phyloP scores from a whole-genome alignment of 441 rosid species.

The Cnidoscolus chayamansa region DNA sequence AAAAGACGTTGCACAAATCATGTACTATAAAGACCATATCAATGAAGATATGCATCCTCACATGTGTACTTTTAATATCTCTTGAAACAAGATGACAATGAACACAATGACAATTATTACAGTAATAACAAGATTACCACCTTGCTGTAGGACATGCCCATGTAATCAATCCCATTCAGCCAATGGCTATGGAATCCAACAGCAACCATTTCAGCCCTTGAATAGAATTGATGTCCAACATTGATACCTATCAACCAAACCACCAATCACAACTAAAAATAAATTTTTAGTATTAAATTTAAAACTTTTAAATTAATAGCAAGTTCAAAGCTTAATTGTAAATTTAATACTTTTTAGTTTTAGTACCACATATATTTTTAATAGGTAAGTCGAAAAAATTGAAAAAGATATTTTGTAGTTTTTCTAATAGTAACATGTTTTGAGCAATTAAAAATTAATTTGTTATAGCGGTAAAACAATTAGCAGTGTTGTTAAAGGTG shows the following conservation, averaged over 20 bases:
- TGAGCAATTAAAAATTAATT: too few species aligned
- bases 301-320: too few species aligned
- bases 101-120: neutral
- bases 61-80: neutral
- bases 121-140: slow-evolving; percentile 28
- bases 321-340: too few species aligned
- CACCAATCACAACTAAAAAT: neutral
- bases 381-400: too few species aligned
- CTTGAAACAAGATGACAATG: neutral
- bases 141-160: slow-evolving; percentile 48
- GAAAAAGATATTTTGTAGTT: too few species aligned
- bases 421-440: too few species aligned
- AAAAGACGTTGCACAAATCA: too few species aligned
- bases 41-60: neutral
- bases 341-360: too few species aligned
- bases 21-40: neutral
- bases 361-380: too few species aligned
- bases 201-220: slow-evolving; percentile 86
- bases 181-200: slow-evolving; percentile 85
- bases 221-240: slow-evolving; percentile 79
- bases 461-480: too few species aligned
- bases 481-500: too few species aligned
- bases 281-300: too few species aligned
- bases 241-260: slow-evolving; percentile 52
- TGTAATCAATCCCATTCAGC: slow-evolving; percentile 84